phyloP scores from a whole-genome alignment of 2,329 filamentous ascomycete species.

The Venturiaceae sp. region DNA sequence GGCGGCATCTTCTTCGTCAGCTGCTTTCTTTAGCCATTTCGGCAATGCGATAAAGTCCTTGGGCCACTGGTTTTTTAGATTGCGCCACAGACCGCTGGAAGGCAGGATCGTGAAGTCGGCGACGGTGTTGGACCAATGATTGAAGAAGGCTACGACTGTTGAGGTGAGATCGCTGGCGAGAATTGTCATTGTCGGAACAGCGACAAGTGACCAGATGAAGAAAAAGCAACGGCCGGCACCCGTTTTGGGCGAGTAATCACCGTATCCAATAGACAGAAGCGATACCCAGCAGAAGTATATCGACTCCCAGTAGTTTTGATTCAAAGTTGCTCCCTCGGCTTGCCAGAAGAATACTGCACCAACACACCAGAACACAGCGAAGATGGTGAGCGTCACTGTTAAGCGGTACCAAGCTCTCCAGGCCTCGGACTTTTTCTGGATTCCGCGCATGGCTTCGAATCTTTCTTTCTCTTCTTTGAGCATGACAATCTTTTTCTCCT shows the following conservation, averaged over 20 bases:
- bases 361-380: constrained; percentile 5
- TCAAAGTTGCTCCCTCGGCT: background rate
- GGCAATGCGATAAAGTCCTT: background rate
- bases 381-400: constrained; percentile 1
- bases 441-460: constrained; percentile 19
- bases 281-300: constrained; percentile 9
- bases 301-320: constrained; percentile 2
- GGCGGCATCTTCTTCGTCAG: constrained; percentile 7
- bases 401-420: constrained; percentile 4
- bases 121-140: constrained; percentile 2
- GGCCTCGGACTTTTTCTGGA: constrained; percentile 2
- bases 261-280: constrained; percentile 8
- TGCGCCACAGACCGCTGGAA: background rate
- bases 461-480: constrained; percentile 18
- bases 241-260: constrained; percentile 5
- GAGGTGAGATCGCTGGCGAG: background rate
- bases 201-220: constrained; percentile 7
- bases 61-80: background rate
- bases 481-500: constrained; percentile 2
- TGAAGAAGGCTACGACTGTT: constrained; percentile 6
- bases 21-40: background rate
- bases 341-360: constrained; percentile 7
- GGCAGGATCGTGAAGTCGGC: constrained; percentile 8
- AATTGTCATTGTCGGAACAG: constrained; percentile 7
- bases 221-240: constrained; percentile 7